Percentiles rank a stretch among this genome's conserved stretches.
phyloP scores from a whole-genome alignment of 768 basidiomycete species.

The Grammothele lineata region DNA sequence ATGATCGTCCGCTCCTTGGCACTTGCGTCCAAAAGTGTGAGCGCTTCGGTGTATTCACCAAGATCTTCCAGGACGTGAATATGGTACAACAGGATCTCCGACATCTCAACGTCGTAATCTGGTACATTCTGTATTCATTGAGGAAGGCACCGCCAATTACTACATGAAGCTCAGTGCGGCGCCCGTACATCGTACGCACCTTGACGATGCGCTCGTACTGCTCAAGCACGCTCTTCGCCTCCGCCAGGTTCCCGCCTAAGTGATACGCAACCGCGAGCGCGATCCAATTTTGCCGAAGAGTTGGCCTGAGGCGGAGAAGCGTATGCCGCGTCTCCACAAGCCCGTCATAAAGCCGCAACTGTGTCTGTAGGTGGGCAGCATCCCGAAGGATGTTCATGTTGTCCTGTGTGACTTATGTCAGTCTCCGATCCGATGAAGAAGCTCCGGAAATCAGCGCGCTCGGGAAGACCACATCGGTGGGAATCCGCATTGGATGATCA shows the following conservation, averaged over 20 bases:
- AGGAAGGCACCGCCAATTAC: not conserved
- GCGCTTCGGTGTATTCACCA: slow-evolving; percentile 56
- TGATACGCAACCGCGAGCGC: slow-evolving; percentile 86
- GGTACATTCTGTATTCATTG: slow-evolving; percentile 57
- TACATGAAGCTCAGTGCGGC: not conserved
- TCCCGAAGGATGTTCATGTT: slow-evolving; percentile 93
- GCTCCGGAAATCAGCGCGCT: not conserved
- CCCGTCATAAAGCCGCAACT: slow-evolving; percentile 73
- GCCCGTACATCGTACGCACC: slow-evolving; percentile 36
- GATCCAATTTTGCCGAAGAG: slow-evolving; percentile 85
- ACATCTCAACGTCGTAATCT: slow-evolving; percentile 75
- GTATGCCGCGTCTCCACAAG: slow-evolving; percentile 80
- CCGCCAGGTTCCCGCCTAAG: slow-evolving; percentile 66
- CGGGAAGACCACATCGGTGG: too few relatives aligned
- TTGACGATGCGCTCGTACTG: slow-evolving; percentile 70
- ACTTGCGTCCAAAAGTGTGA: slow-evolving; percentile 58
- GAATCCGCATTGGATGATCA: too few relatives aligned
- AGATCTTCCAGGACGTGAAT: slow-evolving; percentile 69
- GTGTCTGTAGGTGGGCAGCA: slow-evolving; percentile 83
- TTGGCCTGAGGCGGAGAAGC: slow-evolving; percentile 76
- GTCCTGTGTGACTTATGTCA: slow-evolving; percentile 47
- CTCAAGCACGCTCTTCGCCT: slow-evolving; percentile 70
- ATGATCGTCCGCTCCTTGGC: slow-evolving; percentile 64
- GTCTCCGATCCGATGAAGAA: not conserved
- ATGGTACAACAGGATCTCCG: slow-evolving; percentile 79